phyloP scores from a whole-genome alignment of 2,329 filamentous ascomycete genomes.

The Byssochlamys sp. region DNA sequence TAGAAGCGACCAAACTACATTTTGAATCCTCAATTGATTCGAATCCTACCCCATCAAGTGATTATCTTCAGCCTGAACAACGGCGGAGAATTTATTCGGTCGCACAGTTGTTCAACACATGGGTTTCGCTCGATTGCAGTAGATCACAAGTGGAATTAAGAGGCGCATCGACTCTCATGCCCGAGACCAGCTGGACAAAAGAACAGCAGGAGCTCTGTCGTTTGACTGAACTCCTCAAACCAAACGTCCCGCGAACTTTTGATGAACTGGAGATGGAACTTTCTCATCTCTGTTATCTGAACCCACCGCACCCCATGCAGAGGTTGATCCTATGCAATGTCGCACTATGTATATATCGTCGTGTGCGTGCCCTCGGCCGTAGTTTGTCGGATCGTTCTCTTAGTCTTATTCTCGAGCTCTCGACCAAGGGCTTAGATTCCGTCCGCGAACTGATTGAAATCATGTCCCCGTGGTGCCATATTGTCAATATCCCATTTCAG shows the following conservation, averaged over 20 bases:
- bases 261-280: conserved; percentile 3
- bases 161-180: conserved; percentile 2
- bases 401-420: not conserved
- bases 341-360: not conserved
- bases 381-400: not conserved
- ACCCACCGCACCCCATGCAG: conserved; percentile 2
- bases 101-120: conserved; percentile 7
- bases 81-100: conserved; percentile 7
- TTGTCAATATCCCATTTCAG: conserved; percentile 13
- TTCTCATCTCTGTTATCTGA: not conserved
- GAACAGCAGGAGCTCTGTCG: conserved; percentile 3
- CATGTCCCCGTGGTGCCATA: conserved; percentile 10
- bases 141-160: conserved; percentile 2
- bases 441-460: not conserved
- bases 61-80: not conserved
- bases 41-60: not conserved
- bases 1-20: conserved; percentile 35
- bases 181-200: conserved; percentile 4
- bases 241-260: not conserved
- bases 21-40: conserved; percentile 1
- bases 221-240: conserved; percentile 3
- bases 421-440: not conserved
- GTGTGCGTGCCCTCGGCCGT: not conserved
- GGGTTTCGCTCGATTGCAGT: conserved; percentile 8
- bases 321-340: not conserved